phyloP scores from a whole-genome alignment of 345 rosid genomes.

The Lumnitzera littorea region DNA sequence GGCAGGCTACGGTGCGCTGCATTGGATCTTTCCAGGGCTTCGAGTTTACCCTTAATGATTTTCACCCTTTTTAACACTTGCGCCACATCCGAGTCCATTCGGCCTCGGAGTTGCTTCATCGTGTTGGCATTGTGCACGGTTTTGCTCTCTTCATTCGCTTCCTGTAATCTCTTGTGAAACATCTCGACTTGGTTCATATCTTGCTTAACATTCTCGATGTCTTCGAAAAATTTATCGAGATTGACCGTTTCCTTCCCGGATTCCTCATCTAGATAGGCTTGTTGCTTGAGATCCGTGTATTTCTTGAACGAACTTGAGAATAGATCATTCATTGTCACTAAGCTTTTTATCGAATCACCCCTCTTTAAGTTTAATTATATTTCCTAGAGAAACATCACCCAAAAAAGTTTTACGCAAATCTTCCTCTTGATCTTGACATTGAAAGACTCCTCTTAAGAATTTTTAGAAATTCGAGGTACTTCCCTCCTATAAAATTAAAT shows the following conservation, averaged over 20 bases:
- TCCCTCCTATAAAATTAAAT: no score
- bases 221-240: slow-evolving; percentile 76
- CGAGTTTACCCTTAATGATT: slow-evolving; percentile 60
- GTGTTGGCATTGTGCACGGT: slow-evolving; percentile 57
- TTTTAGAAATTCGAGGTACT: no score
- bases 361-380: background rate
- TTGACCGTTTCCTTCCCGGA: slow-evolving; percentile 50
- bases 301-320: slow-evolving; percentile 75
- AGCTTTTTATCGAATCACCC: background rate
- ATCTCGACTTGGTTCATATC: slow-evolving; percentile 54
- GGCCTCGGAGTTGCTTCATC: slow-evolving; percentile 45
- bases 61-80: slow-evolving; percentile 64
- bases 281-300: slow-evolving; percentile 61
- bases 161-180: slow-evolving; percentile 56
- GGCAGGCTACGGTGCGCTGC: slow-evolving; percentile 52
- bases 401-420: no score
- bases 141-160: slow-evolving; percentile 71
- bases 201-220: slow-evolving; percentile 61
- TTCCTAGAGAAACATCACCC: background rate
- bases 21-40: slow-evolving; percentile 60
- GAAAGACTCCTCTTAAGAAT: no score
- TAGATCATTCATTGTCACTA: slow-evolving; percentile 61
- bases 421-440: no score
- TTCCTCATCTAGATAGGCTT: slow-evolving; percentile 53
- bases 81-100: slow-evolving; percentile 55